A percentile compares a stretch with the other conserved stretches of the same genome.
These are phyloP conservation scores for Ceratobasidium sp. DNA, from an alignment of 1,284 basidiomycete genomes.

Conservation along the genomic window DNA sequence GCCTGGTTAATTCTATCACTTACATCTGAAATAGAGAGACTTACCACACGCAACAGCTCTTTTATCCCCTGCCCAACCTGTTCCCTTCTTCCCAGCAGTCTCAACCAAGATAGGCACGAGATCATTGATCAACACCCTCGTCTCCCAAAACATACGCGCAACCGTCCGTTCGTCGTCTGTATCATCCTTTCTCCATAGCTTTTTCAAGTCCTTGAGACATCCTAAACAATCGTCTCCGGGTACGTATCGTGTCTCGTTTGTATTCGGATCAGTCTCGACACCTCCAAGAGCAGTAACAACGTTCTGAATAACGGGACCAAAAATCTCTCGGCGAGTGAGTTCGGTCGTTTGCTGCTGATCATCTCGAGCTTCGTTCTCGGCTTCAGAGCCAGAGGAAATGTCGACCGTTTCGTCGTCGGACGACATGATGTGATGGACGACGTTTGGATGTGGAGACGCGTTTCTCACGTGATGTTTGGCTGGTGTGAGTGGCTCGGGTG, in stretches of 20 bases:
- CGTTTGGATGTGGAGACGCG: neutral
- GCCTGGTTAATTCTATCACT: neutral
- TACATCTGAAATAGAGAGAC: slow-evolving; percentile 41
- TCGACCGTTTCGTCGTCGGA: slow-evolving; percentile 23
- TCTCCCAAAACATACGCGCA: slow-evolving; percentile 87
- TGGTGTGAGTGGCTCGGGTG: neutral
- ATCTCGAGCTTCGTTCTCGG: neutral
- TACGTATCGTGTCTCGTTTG: slow-evolving; percentile 61
- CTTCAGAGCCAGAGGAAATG: slow-evolving; percentile 8
- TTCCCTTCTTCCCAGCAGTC: slow-evolving; percentile 78
- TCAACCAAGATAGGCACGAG: slow-evolving; percentile 83
- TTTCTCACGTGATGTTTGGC: slow-evolving; percentile 2
- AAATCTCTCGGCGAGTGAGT: slow-evolving; percentile 49
- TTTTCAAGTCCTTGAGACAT: slow-evolving; percentile 92
- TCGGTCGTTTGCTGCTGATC: neutral
- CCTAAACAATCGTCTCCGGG: slow-evolving; percentile 85
- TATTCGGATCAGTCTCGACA: slow-evolving; percentile 55
- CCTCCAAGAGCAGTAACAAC: slow-evolving; percentile 80
- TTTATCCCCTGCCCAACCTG: slow-evolving; percentile 80
- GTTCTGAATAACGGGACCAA: slow-evolving; percentile 69
- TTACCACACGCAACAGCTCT: slow-evolving; percentile 79
- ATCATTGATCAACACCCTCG: slow-evolving; percentile 83
- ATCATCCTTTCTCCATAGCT: slow-evolving; percentile 93
- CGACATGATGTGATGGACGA: slow-evolving; percentile 15
- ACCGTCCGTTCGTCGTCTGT: slow-evolving; percentile 93